Evolutionary conservation across 2,329 filamentous ascomycete species (phyloP).

Genomic region (Trichoderma atrobrunneum): DNA sequence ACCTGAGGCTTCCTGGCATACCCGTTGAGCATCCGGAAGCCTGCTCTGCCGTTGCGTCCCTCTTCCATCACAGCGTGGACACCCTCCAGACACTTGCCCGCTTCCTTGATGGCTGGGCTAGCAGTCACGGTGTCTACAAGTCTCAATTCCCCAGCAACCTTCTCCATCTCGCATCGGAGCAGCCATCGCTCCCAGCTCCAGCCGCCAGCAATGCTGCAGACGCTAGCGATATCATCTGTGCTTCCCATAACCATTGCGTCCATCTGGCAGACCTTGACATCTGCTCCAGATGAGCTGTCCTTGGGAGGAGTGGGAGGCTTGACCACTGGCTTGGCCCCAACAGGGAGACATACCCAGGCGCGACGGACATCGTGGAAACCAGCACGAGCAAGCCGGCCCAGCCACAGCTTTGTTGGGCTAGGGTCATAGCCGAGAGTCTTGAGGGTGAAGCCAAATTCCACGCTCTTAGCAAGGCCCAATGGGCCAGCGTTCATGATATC

Average conservation of each 20-base stretch:
- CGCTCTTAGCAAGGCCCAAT: constrained; percentile 74
- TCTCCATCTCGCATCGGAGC: constrained; percentile 82
- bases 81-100: constrained; percentile 58
- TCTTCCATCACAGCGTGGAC: constrained; percentile 63
- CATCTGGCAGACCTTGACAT: constrained; percentile 48
- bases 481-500: constrained; percentile 84
- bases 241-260: constrained; percentile 65
- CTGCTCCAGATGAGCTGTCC: constrained; percentile 40
- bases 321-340: constrained; percentile 54
- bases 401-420: constrained; percentile 74
- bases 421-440: constrained; percentile 89
- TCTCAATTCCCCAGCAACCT: constrained; percentile 62
- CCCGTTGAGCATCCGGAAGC: constrained; percentile 60
- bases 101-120: constrained; percentile 51
- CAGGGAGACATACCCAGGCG: constrained; percentile 84
- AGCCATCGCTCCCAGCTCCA: constrained; percentile 98
- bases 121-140: constrained; percentile 53
- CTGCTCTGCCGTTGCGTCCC: constrained; percentile 56
- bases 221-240: constrained; percentile 67
- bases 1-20: constrained; percentile 60
- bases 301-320: constrained; percentile 31
- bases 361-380: constrained; percentile 80
- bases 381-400: constrained; percentile 68
- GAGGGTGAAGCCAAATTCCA: constrained; percentile 89
- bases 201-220: constrained; percentile 79